Conservation (phyloP, 345 rosid genomes). For the Litchi chinensis region DNA sequence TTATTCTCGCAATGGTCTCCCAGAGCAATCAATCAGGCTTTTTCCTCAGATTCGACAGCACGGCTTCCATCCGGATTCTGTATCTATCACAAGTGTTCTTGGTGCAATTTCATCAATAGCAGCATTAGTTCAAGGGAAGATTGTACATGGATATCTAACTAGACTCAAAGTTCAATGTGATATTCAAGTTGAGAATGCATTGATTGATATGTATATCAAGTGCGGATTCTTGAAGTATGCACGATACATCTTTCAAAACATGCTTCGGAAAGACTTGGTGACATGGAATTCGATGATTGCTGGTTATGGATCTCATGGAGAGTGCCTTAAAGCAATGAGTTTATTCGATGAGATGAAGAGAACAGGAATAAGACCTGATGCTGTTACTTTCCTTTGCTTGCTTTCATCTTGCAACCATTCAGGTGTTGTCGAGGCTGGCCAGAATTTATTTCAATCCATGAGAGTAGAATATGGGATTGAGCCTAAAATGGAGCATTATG, state of each 20-base stretch:
- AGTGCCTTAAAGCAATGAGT: conserved; percentile 49
- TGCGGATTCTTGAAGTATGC: conserved; percentile 70
- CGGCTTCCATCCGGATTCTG: conserved; percentile 55
- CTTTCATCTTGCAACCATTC: conserved; percentile 84
- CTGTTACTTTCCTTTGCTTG: conserved; percentile 67
- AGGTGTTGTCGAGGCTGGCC: conserved; percentile 67
- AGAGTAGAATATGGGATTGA: conserved; percentile 45
- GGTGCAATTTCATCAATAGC: conserved; percentile 67
- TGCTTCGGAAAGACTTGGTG: conserved; percentile 55
- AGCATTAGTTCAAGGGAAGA: conserved; percentile 64
- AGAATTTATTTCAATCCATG: conserved; percentile 54
- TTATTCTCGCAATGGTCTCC: conserved; percentile 59
- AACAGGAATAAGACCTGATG: conserved; percentile 54
- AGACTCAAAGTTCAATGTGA: conserved; percentile 50
- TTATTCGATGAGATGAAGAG: conserved; percentile 63
- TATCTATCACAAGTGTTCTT: conserved; percentile 71
- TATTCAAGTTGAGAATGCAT: conserved; percentile 60
- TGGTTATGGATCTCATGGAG: conserved; percentile 81
- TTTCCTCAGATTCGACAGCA: conserved; percentile 44
- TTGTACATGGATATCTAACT: conserved; percentile 60
- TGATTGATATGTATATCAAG: conserved; percentile 83
- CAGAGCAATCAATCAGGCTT: conserved; percentile 55
- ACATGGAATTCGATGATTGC: conserved; percentile 78
- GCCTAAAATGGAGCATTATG: conserved; percentile 68
- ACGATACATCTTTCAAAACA: conserved; percentile 45